Base-by-base conservation (phyloP, 345 rosid species). In the Brassica juncea region DNA sequence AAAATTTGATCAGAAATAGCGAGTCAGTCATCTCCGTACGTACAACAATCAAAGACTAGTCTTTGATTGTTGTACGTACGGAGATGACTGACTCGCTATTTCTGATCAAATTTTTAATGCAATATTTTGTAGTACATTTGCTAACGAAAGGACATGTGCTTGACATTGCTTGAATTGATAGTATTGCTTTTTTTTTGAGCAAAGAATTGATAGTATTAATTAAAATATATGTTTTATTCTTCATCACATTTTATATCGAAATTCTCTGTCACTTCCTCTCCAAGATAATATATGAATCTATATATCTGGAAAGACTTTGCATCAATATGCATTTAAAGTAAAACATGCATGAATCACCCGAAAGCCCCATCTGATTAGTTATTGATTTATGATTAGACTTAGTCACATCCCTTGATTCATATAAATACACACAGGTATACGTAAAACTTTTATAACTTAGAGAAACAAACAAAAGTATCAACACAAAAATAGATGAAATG, bases 301-400 rank as follows among this genome's bases (percentile, higher is more conserved):
- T 28, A 28, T 14, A 49, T 42, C 19, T 23, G 49, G 73, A 28
- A 49, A 69, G 57, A 42, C 16, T 47, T 25, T 27, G 42, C n/a
- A 28, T 28, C 25, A 69, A 12, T n/a, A n/a, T 28, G 39, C 2
- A 52, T 2, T n/a, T 70, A 30, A n/a, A 73, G 44, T 73, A 42
- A 73, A 28, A 47, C 11, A 19, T 62, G 59, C 9, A 73, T 73
- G 70, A 61, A 61, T 72, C 76, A 47, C 16, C 19, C n/a, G 70
- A 73, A 62, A 73, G 3, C 6, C 10, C 58, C 58, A 39, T 72
- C 59, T 72, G 27, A 25, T 60, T 34, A 70, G 31, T 58, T 58
- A 58, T 15, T 58, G 55, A 58, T 34, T 71, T 19, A 55, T 16
- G 54, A 16, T 57, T 58, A 71, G 19, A 71, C 34, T 2, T 71